Evolutionary conservation across 2,329 filamentous ascomycete species (phyloP), one percentile per base, ranked within the genome.

Genomic region (Colletotrichum sp.): DNA sequence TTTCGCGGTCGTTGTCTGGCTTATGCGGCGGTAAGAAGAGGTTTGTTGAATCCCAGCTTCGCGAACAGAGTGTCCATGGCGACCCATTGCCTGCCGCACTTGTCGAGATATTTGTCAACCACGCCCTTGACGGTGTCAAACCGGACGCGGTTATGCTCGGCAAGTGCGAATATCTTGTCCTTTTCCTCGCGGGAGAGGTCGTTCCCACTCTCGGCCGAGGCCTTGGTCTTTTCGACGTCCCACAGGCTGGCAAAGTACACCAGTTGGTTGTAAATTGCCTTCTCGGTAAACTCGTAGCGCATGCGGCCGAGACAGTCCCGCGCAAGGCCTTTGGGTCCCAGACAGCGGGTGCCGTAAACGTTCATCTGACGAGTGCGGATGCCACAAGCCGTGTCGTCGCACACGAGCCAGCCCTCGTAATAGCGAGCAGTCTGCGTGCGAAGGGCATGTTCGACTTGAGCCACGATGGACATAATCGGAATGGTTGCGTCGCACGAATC

Each of bases 221-320:
- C 90, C 77, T 87, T 88, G 62, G 80, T 81, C 78, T 95, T 95
- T 77, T 99, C 96, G 5, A 98, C 94, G 84, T 99, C 96, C 89
- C 96, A 99, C 71, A 99, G 86, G 65, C 90, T 90, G 34, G 94
- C 91, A 83, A 96, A 94, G 87, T 98, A 99, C 71, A 99, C 87
- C 55, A 99, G 89, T 86, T 99, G 97, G 84, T 98, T 99, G 87
- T 98, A 99, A 75, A 99, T 90, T 81, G 94, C 94, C 86, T 97
- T 96, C 87, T 99, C 97, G 1, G 91, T 90, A 82, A 95, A 94
- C 86, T 98, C 96, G 83, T 96, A 98, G 26, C 91, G 88, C 96
- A 99, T 99, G 66, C 92, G 92, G 24, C 97, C 97, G 6, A 93
- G 87, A 83, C 97, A 99, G 71, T 95, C 96, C 72, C 93, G 91